Conservation (phyloP, 805 yeast genomes). For the Barnettozyma sucrosica region DNA sequence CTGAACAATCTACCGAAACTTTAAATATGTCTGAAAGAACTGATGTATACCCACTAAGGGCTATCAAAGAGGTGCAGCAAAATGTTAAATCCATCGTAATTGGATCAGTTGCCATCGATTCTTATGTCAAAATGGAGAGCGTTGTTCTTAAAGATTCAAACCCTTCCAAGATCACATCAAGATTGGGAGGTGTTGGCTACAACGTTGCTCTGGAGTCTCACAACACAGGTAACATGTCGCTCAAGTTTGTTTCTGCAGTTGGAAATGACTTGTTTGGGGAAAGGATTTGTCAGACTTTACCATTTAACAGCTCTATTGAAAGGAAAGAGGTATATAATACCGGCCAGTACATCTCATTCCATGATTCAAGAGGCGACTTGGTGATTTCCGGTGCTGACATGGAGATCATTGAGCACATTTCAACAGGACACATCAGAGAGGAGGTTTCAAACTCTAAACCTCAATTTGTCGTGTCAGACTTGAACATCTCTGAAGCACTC, state of each 20-base stretch:
- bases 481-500: constrained; percentile 49
- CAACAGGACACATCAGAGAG: constrained; percentile 35
- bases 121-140: constrained; percentile 45
- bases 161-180: constrained; percentile 52
- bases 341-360: constrained; percentile 71
- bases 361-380: constrained; percentile 55
- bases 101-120: constrained; percentile 76
- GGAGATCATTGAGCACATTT: constrained; percentile 54
- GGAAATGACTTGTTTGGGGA: constrained; percentile 56
- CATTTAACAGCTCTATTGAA: constrained; percentile 23
- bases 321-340: constrained; percentile 30
- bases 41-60: not conserved
- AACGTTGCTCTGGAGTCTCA: constrained; percentile 66
- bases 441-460: constrained; percentile 42
- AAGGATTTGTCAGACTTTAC: constrained; percentile 31
- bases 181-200: constrained; percentile 82
- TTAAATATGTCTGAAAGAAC: not conserved
- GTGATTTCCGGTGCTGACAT: constrained; percentile 81
- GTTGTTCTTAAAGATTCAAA: constrained; percentile 55
- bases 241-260: constrained; percentile 50
- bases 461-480: constrained; percentile 52
- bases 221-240: constrained; percentile 27
- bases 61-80: not conserved
- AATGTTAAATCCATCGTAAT: constrained; percentile 39
- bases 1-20: not conserved